Evolutionary conservation across 108 stramenopile species (phyloP).

Genomic region (Heterococcus sp.): DNA sequence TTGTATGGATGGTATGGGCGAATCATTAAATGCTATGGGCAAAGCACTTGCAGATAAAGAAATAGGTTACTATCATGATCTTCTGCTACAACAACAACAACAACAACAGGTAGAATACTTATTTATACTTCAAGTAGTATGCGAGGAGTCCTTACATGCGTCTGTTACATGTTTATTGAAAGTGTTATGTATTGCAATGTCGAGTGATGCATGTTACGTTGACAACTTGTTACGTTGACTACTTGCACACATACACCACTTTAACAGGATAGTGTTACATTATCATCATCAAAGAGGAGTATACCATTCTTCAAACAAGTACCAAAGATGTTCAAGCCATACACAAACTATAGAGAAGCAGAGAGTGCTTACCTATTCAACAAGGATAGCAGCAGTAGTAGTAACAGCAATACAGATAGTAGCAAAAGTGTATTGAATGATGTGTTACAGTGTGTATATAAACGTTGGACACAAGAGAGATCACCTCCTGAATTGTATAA

Average conservation of each 20-base stretch:
- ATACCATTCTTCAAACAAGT: conserved; percentile 60
- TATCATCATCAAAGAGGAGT: background rate
- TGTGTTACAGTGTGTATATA: conserved; percentile 62
- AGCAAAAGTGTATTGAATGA: background rate
- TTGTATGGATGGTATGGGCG: conserved; percentile 93
- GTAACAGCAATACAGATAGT: too few relatives aligned
- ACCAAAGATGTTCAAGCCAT: conserved; percentile 68
- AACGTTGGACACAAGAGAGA: conserved; percentile 79
- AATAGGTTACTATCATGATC: conserved; percentile 3
- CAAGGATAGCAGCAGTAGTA: too few relatives aligned
- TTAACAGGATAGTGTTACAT: too few relatives aligned
- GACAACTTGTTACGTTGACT: too few relatives aligned
- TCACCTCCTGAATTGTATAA: conserved; percentile 77
- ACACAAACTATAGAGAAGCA: conserved; percentile 80
- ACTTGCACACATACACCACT: too few relatives aligned
- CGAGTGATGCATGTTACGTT: too few relatives aligned
- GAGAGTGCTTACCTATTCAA: conserved; percentile 76
- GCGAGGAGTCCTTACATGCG: too few relatives aligned
- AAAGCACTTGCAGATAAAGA: background rate
- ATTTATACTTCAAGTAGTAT: too few relatives aligned
- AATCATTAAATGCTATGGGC: conserved; percentile 50
- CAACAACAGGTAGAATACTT: too few relatives aligned
- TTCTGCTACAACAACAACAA: conserved; percentile 5
- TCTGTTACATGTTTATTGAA: too few relatives aligned
- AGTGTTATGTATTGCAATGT: too few relatives aligned